Evolutionary conservation across 306 rosid species (phyloP).

Genomic region (Dryas octopetala): DNA sequence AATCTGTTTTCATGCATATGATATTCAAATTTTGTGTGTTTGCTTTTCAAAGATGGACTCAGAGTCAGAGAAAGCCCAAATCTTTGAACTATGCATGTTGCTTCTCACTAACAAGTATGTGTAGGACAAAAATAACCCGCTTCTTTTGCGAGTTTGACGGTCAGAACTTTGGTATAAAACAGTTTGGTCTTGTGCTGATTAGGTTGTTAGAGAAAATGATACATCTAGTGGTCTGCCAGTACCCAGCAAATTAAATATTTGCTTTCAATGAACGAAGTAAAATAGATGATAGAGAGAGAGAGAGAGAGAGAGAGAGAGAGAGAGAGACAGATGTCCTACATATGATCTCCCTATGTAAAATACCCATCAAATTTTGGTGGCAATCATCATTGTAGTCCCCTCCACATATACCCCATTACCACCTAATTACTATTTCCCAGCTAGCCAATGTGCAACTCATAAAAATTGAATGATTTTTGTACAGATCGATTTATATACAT

Average conservation of each 20-base stretch:
- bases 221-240: background rate
- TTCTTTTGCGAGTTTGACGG: background rate
- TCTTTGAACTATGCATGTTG: slow-evolving; percentile 10
- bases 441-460: no score
- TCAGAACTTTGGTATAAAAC: background rate
- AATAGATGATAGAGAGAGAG: no score
- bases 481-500: no score
- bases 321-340: no score
- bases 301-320: no score
- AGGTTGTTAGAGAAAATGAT: background rate
- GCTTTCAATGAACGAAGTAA: background rate
- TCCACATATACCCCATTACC: no score
- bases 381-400: no score
- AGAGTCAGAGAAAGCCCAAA: background rate
- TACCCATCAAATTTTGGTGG: no score
- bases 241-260: background rate
- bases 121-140: background rate
- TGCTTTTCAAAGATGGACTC: background rate
- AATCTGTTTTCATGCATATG: background rate
- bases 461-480: no score
- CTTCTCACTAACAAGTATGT: background rate
- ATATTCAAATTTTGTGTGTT: slow-evolving; percentile 2
- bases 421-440: no score
- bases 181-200: background rate
- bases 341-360: no score